Evolutionary conservation across 139 green algal genomes (phyloP).

Genomic region (Micractinium conductrix): DNA sequence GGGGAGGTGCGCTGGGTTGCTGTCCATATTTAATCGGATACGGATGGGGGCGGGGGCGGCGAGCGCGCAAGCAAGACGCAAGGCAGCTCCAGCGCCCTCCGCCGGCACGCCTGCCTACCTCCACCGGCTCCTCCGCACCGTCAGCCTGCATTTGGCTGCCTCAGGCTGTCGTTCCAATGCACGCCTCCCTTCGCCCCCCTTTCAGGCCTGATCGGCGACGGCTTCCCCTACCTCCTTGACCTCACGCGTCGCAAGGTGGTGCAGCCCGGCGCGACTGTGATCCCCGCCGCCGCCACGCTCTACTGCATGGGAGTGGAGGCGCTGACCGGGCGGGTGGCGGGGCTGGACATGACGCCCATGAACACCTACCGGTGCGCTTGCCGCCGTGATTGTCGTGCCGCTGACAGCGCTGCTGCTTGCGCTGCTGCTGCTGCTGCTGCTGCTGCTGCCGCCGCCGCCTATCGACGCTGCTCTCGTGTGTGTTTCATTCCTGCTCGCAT

Average conservation of each 20-base stretch:
- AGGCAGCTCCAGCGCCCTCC: not conserved
- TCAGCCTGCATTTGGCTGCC: not conserved
- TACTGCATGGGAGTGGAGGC: constrained; percentile 83
- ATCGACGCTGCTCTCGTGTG: too few relatives aligned
- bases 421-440: too few relatives aligned
- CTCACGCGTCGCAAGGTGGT: constrained; percentile 58
- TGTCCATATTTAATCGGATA: not conserved
- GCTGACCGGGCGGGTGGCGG: constrained; percentile 45
- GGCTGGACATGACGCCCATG: constrained; percentile 69
- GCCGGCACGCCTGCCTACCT: not conserved
- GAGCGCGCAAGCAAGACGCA: not conserved
- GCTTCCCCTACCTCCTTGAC: constrained; percentile 67
- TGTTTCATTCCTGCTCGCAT: too few relatives aligned
- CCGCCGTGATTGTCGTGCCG: too few relatives aligned
- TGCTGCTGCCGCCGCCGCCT: too few relatives aligned
- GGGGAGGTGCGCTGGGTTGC: not conserved
- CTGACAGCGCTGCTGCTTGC: too few relatives aligned
- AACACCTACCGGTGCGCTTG: constrained; percentile 79
- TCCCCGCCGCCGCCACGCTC: constrained; percentile 70
- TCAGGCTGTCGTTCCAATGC: not conserved
- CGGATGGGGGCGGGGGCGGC: not conserved
- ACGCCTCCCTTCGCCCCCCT: not conserved
- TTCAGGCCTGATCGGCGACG: constrained; percentile 67
- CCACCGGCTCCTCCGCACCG: not conserved
- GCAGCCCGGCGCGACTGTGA: constrained; percentile 55